Base-by-base conservation (phyloP, 768 basidiomycete genomes). In the Gautieria morchelliformis region DNA sequence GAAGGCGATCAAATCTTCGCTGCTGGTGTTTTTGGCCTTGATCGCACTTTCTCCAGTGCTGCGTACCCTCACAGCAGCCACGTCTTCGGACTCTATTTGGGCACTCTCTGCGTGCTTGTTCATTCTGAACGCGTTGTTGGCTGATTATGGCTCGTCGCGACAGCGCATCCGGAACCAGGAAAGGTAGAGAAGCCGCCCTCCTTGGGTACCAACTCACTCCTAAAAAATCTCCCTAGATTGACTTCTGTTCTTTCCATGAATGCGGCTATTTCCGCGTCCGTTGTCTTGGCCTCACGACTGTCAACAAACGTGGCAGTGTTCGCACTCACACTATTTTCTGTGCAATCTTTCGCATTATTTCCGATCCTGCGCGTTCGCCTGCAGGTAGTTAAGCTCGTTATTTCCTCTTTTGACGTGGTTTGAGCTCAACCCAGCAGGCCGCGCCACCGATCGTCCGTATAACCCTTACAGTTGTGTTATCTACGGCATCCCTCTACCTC, bases 41-140 rank as follows among this genome's bases (percentile, higher is more conserved):
- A 83, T 96, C 74, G 85, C 93, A 15, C 76, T 97, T 55, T 86
- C 93, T 3, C 96, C 96, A 14, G 88, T 97, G 10, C 74, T 98
- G 56, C 82, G 86, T 65, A 97, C 95, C 5, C 73, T 99, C 65
- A 95, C 93, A 30, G 88, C 90, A 40, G 91, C 94, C 24, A 97
- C 94, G 4, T 96, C 95, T 40, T 89, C 89, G 12, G 96, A 99
- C 69, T 93, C 93, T 30, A 94, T 98, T 62, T 97, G 93, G 93
- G 93, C 95, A 6, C 72, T 97, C 52, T 82, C 92, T n/a, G 89
- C 89, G 4, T 76, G 78, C 52, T 79, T 98, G 45, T 90, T 97
- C 69, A 74, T 82, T 53, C 73, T 96, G 40, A 92, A 94, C 67
- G 77, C 84, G 19, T 72, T 94, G 58, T 73, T 97, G 49, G 88